These are phyloP conservation scores for Boletus subparvulus DNA, from an alignment of 768 basidiomycete species.

Conservation along the genomic window DNA sequence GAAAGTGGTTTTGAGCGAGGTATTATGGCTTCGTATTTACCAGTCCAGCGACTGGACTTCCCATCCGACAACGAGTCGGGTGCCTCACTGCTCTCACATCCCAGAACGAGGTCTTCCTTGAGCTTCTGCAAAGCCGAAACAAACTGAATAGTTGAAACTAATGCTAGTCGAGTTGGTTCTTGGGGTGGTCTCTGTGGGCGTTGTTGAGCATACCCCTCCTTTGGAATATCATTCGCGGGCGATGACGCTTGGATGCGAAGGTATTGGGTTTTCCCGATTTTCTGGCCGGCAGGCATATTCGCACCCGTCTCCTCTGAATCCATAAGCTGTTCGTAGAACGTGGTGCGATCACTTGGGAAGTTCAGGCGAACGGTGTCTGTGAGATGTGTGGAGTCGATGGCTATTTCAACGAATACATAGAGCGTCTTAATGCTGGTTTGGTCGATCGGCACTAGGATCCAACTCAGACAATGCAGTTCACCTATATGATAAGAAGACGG, in stretches of 20 bases:
- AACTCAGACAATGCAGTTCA: conserved; percentile 4
- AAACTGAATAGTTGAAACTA: conserved; percentile 98
- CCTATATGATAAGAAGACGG: conserved; percentile 21
- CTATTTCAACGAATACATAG: conserved; percentile 97
- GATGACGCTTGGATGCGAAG: conserved; percentile 60
- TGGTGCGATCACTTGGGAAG: conserved; percentile 72
- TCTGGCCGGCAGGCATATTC: conserved; percentile 48
- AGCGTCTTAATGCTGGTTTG: conserved; percentile 92
- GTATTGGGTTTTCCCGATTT: conserved; percentile 39
- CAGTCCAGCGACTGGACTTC: conserved; percentile 43
- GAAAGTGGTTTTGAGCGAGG: conserved; percentile 90
- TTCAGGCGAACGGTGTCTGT: conserved; percentile 83
- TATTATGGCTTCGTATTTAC: conserved; percentile 71
- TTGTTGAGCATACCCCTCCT: conserved; percentile 9
- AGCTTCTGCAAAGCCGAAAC: conserved; percentile 88
- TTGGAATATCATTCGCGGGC: background rate
- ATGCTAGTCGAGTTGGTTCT: conserved; percentile 68
- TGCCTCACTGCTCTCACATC: conserved; percentile 24
- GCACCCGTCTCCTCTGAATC: conserved; percentile 50
- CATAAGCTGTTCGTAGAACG: conserved; percentile 65
- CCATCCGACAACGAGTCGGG: conserved; percentile 1
- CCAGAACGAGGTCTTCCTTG: conserved; percentile 68
- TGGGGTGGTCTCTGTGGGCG: conserved; percentile 13
- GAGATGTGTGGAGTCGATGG: conserved; percentile 85
- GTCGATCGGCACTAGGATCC: conserved; percentile 81